These are phyloP conservation scores for Peronospora belbahrii DNA, from an alignment of 352 stramenopile genomes.

Conservation along the genomic window DNA sequence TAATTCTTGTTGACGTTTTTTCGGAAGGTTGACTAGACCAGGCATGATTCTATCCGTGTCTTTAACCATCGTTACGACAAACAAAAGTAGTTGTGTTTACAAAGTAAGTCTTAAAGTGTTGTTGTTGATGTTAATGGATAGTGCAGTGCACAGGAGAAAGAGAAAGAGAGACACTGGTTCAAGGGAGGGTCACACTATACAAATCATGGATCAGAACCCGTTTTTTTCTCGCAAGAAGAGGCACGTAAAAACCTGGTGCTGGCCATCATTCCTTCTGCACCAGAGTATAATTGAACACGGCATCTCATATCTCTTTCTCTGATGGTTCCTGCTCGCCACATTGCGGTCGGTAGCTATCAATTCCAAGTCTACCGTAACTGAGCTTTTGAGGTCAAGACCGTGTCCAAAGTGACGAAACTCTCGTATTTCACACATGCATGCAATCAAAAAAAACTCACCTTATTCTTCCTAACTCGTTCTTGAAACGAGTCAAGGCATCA, in stretches of 20 bases:
- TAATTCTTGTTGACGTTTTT: constrained; percentile 31
- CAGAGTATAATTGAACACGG: constrained; percentile 12
- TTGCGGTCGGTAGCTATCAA: constrained; percentile 4
- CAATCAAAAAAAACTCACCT: neutral
- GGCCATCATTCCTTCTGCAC: neutral
- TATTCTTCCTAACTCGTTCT: too few relatives aligned
- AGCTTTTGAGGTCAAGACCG: constrained; percentile 8
- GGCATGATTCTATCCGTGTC: constrained; percentile 20
- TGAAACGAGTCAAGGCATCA: neutral
- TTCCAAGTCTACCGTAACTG: constrained; percentile 7
- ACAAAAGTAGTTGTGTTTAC: neutral
- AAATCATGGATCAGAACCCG: constrained; percentile 15
- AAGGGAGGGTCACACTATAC: constrained; percentile 4
- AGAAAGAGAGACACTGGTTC: constrained; percentile 2
- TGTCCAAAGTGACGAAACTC: constrained; percentile 6
- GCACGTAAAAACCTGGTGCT: constrained; percentile 3
- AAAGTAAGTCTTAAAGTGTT: constrained; percentile 23
- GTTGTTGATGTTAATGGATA: neutral
- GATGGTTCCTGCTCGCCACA: constrained; percentile 14
- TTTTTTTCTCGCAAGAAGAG: neutral
- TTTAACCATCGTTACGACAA: constrained; percentile 12
- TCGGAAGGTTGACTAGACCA: constrained; percentile 24
- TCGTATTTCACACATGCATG: constrained; percentile 2
- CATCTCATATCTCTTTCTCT: constrained; percentile 8
- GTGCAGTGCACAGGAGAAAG: neutral